Evolutionary conservation across 768 basidiomycete genomes (phyloP).

Genomic region (Auricularia heimuer): DNA sequence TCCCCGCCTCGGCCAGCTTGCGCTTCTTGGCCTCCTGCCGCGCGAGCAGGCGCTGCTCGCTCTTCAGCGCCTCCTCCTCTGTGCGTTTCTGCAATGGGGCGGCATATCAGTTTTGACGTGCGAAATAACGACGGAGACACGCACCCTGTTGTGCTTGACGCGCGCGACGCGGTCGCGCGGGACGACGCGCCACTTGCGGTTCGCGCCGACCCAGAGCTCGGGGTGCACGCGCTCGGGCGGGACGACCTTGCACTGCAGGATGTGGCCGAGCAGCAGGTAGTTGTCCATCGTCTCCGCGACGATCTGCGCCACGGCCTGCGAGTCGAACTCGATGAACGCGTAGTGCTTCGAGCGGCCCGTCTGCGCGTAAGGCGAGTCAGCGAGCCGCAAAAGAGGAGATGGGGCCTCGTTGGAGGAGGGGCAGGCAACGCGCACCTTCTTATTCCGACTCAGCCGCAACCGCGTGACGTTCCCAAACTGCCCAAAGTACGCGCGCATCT

Average conservation of each 20-base stretch:
- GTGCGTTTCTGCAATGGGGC: constrained; percentile 50
- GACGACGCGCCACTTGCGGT: constrained; percentile 77
- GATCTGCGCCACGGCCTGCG: constrained; percentile 81
- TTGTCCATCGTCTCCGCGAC: constrained; percentile 99
- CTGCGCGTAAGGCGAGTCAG: constrained; percentile 29
- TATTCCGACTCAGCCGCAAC: constrained; percentile 84
- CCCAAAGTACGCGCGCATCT: constrained; percentile 84
- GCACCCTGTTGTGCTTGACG: constrained; percentile 74
- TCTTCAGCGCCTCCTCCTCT: constrained; percentile 52
- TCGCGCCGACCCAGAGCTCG: constrained; percentile 93
- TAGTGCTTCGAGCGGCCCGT: constrained; percentile 96
- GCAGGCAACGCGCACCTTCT: constrained; percentile 46
- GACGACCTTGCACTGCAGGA: constrained; percentile 82
- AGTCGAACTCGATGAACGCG: constrained; percentile 91
- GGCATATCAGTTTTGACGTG: background rate
- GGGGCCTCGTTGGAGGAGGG: background rate
- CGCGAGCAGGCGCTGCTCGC: constrained; percentile 58
- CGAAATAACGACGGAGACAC: background rate
- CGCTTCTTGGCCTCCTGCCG: constrained; percentile 70
- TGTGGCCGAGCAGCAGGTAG: constrained; percentile 90
- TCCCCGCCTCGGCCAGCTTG: constrained; percentile 71
- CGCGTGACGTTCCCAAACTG: constrained; percentile 91
- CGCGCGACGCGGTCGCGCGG: constrained; percentile 65
- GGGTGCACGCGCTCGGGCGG: constrained; percentile 88
- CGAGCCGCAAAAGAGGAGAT: background rate